These are phyloP conservation scores for Castanea crenata DNA, from an alignment of 306 rosid genomes.

Conservation along the genomic window DNA sequence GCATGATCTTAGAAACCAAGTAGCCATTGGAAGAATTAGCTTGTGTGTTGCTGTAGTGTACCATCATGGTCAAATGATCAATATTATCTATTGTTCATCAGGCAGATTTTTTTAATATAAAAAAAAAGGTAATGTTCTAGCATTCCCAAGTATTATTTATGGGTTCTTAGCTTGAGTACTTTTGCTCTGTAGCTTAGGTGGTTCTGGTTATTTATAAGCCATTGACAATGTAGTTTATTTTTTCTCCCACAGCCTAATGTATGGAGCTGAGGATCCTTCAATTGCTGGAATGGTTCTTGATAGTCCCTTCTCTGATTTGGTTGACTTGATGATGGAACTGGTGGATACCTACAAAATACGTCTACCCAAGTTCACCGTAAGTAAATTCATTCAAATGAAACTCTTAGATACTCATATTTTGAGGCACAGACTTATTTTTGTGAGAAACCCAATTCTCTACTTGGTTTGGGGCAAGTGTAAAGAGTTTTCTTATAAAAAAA, in stretches of 20 bases:
- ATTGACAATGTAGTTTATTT: conserved; percentile 24
- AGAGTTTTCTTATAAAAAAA: neutral
- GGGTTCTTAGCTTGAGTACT: conserved; percentile 5
- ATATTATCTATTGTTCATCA: neutral
- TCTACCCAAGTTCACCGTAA: conserved; percentile 92
- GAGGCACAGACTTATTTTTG: neutral
- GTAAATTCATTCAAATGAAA: conserved; percentile 21
- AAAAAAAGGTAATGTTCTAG: neutral
- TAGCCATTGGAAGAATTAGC: neutral
- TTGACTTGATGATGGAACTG: conserved; percentile 97
- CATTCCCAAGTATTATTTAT: neutral
- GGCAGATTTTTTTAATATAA: neutral
- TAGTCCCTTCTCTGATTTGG: conserved; percentile 95
- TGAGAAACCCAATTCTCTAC: neutral
- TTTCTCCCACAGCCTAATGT: conserved; percentile 75
- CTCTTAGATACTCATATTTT: neutral
- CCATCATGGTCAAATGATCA: too few species aligned
- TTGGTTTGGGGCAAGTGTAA: neutral
- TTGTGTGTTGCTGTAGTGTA: too few species aligned
- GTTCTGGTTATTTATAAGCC: conserved; percentile 26
- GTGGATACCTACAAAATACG: conserved; percentile 80
- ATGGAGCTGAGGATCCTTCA: conserved; percentile 98
- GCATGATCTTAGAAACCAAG: neutral
- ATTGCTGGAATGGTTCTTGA: conserved; percentile 97
- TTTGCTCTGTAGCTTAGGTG: neutral